These are phyloP conservation scores for Pholiota conissans DNA, from an alignment of 768 basidiomycete genomes.

Conservation along the genomic window DNA sequence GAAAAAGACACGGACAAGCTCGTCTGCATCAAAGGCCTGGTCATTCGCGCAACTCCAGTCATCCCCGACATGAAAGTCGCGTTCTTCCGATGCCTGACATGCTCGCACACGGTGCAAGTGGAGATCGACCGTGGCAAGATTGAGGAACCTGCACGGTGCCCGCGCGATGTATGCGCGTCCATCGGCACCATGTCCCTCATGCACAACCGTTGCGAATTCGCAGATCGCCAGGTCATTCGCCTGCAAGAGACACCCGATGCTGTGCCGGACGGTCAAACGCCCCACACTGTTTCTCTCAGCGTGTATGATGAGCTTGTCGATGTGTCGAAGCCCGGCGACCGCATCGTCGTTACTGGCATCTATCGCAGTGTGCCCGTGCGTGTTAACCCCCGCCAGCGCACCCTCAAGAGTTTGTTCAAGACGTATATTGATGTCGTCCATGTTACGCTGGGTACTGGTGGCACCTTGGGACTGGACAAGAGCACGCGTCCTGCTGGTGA, in stretches of 20 bases:
- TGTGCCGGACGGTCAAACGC: slow-evolving; percentile 97
- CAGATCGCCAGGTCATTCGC: slow-evolving; percentile 92
- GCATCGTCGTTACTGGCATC: slow-evolving; percentile 88
- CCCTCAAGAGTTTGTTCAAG: slow-evolving; percentile 95
- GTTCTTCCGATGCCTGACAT: slow-evolving; percentile 96
- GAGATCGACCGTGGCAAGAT: slow-evolving; percentile 99
- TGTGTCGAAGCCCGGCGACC: slow-evolving; percentile 93
- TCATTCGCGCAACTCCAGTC: slow-evolving; percentile 95
- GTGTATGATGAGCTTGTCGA: slow-evolving; percentile 99
- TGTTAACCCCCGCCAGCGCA: slow-evolving; percentile 88
- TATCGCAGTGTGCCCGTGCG: slow-evolving; percentile 96
- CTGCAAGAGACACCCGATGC: slow-evolving; percentile 98
- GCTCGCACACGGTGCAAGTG: slow-evolving; percentile 95
- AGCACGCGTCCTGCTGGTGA: slow-evolving; percentile 74
- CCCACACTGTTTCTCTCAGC: slow-evolving; percentile 94
- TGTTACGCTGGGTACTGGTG: slow-evolving; percentile 73
- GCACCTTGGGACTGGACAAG: slow-evolving; percentile 74
- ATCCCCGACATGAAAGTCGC: slow-evolving; percentile 99
- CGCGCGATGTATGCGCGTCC: slow-evolving; percentile 88
- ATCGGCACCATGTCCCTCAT: slow-evolving; percentile 92
- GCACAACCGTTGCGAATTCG: slow-evolving; percentile 96
- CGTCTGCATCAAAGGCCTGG: slow-evolving; percentile 92
- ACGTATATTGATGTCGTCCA: slow-evolving; percentile 97
- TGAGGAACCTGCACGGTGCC: slow-evolving; percentile 88
- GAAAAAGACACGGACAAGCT: slow-evolving; percentile 93